These are phyloP conservation scores for Trichoderma sp. DNA, from an alignment of 2,329 filamentous ascomycete species.

Conservation along the genomic window DNA sequence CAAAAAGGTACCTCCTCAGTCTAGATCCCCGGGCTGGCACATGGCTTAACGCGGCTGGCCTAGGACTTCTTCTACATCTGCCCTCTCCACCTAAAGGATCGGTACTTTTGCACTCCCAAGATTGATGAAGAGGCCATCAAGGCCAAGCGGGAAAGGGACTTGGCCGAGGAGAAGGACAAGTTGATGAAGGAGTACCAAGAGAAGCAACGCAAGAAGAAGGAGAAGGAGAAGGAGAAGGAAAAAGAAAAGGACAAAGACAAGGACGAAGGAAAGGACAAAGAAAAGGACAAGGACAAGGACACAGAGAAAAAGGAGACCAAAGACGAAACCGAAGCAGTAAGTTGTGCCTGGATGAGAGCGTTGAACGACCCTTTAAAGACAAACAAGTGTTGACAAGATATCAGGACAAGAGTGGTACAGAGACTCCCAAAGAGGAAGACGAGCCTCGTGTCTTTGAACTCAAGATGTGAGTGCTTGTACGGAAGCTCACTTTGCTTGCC, in stretches of 20 bases:
- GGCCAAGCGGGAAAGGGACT: conserved; percentile 59
- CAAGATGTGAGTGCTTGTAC: conserved; percentile 61
- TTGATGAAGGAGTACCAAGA: conserved; percentile 77
- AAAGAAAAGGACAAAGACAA: conserved; percentile 45
- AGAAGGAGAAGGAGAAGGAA: conserved; percentile 58
- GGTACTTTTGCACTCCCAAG: conserved; percentile 73
- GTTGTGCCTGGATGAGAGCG: conserved; percentile 25
- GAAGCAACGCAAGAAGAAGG: conserved; percentile 64
- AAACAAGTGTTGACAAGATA: conserved; percentile 31
- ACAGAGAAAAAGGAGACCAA: conserved; percentile 37
- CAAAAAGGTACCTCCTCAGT: conserved; percentile 64
- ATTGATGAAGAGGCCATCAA: conserved; percentile 66
- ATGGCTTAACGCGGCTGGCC: conserved; percentile 2
- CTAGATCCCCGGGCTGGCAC: neutral
- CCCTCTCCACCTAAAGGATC: conserved; percentile 75
- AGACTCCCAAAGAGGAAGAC: conserved; percentile 54
- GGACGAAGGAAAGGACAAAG: conserved; percentile 37
- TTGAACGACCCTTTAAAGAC: neutral
- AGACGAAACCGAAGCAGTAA: conserved; percentile 29
- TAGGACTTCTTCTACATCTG: conserved; percentile 92
- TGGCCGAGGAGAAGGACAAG: conserved; percentile 62
- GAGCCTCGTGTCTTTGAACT: conserved; percentile 80
- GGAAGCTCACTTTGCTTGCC: neutral
- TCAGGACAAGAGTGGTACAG: conserved; percentile 25
- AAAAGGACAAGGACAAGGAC: conserved; percentile 35